Base-by-base conservation (phyloP, 2,329 filamentous ascomycete species). In the Penicillium brevicompactum region DNA sequence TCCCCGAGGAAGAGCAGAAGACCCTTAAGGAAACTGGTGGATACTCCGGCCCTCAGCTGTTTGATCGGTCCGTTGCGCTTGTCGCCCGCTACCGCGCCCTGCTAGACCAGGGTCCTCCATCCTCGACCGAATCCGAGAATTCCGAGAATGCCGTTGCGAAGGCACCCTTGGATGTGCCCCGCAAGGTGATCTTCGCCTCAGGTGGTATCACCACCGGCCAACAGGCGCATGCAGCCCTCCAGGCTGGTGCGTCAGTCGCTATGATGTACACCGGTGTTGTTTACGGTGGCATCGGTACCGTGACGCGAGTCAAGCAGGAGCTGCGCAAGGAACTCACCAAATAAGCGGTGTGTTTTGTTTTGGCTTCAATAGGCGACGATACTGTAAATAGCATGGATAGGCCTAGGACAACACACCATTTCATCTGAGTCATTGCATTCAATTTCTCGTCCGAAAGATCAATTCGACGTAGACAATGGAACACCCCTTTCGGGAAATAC, bases 171-270 rank as follows among this genome's bases (percentile, higher is more conserved):
- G 40, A 55, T 24, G 51, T 53, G 40, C 54, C 65, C n/a, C 69
- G 66, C 44, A 96, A 96, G 76, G 87, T 92, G 49, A 89, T 99
- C 57, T 97, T 97, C 70, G 93, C 93, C 0, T 94, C 91, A 0
- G 94, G 94, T 1, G 94, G 94, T 16, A 93, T 99, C 68, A 94
- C 89, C 1, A 93, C 88, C 61, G 94, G 94, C 4, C 82, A 88
- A 60, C 88, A 97, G 76, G 95, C 91, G 8, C 78, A 90, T 13
- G 82, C 90, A 75, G 85, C 93, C 6, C 80, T 97, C 46, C 90
- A 95, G 63, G 92, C 92, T 0, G 94, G 94, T 8, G 94, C 94
- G 0, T 93, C 88, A 65, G 87, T 95, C 13, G 92, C 91, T 2
- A 94, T 96, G 86, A 82, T 96, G 49, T 97, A 97, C 73, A 99